A percentile compares a stretch with the other conserved stretches of the same genome.
phyloP scores from a whole-genome alignment of 1,139 yeast species.

The Pichia sp. region DNA sequence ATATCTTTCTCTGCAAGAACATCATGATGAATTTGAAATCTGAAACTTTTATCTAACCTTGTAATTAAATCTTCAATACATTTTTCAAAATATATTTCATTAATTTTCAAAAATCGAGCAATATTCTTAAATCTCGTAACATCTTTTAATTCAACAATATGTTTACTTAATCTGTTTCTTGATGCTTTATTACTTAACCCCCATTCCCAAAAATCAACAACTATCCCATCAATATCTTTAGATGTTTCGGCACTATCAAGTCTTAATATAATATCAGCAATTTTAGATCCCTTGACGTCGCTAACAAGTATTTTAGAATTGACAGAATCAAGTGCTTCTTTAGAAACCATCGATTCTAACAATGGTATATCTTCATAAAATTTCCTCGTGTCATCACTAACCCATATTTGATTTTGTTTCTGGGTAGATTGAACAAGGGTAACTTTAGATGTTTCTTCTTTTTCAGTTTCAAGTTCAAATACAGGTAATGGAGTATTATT shows the following conservation, averaged over 20 bases:
- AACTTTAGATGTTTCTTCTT: slow-evolving; percentile 17
- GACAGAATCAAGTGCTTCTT: slow-evolving; percentile 18
- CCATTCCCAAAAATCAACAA: slow-evolving; percentile 46
- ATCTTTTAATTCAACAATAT: slow-evolving; percentile 45
- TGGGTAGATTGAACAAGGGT: slow-evolving; percentile 25
- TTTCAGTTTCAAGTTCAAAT: slow-evolving; percentile 25
- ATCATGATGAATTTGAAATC: slow-evolving; percentile 51
- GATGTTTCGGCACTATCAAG: slow-evolving; percentile 43
- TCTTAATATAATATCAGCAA: slow-evolving; percentile 20
- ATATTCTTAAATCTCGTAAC: slow-evolving; percentile 43
- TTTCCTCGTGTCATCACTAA: slow-evolving; percentile 51
- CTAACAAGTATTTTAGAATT: slow-evolving; percentile 19
- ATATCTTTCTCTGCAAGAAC: slow-evolving; percentile 52
- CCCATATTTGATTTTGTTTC: slow-evolving; percentile 49
- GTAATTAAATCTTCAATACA: slow-evolving; percentile 52
- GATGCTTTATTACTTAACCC: slow-evolving; percentile 70
- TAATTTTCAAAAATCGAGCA: slow-evolving; percentile 64
- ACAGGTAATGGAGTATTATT: slow-evolving; percentile 31
- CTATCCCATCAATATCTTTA: slow-evolving; percentile 52
- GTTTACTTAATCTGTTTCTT: slow-evolving; percentile 50
- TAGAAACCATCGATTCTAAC: slow-evolving; percentile 22
- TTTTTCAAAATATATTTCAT: slow-evolving; percentile 43
- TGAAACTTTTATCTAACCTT: slow-evolving; percentile 53
- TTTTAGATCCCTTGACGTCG: slow-evolving; percentile 14
- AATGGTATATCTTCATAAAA: slow-evolving; percentile 52